Conservation (phyloP, 2,329 filamentous ascomycete species). For the Claviceps humidiphila region DNA sequence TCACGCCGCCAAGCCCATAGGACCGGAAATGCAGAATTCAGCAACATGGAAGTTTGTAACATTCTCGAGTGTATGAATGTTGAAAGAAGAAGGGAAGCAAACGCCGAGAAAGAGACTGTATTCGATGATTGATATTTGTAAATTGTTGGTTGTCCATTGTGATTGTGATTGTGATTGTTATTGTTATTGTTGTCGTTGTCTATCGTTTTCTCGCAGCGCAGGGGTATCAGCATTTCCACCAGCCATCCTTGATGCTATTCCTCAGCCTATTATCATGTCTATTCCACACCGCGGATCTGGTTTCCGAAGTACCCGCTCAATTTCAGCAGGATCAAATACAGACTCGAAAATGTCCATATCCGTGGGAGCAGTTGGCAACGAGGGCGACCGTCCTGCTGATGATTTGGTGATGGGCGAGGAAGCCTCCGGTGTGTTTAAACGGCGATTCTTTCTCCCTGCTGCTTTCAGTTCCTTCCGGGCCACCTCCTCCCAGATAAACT, state of each 20-base stretch:
- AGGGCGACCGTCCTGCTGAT: constrained; percentile 7
- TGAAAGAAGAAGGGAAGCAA: no score
- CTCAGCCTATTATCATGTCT: constrained; percentile 33
- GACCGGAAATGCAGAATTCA: no score
- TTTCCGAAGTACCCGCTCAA: constrained; percentile 34
- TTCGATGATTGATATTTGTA: no score
- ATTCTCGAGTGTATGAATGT: no score
- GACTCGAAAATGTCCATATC: constrained; percentile 42
- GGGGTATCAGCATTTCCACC: not conserved
- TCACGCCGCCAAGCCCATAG: no score
- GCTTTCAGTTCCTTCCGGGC: constrained; percentile 33
- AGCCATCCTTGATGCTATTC: not conserved
- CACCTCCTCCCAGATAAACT: constrained; percentile 40
- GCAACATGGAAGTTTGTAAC: no score
- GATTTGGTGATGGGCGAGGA: constrained; percentile 12
- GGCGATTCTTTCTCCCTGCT: constrained; percentile 17
- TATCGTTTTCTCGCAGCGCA: not conserved
- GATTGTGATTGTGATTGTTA: no score
- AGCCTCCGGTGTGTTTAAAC: constrained; percentile 17
- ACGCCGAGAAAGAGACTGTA: no score
- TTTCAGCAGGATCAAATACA: constrained; percentile 37
- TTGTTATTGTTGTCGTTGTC: no score
- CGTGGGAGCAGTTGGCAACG: constrained; percentile 12
- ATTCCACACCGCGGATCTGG: constrained; percentile 43
- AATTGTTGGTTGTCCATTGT: no score